Evolutionary conservation across 1,284 basidiomycete genomes (phyloP).

Genomic region (Mycosarcoma mackinlayi): DNA sequence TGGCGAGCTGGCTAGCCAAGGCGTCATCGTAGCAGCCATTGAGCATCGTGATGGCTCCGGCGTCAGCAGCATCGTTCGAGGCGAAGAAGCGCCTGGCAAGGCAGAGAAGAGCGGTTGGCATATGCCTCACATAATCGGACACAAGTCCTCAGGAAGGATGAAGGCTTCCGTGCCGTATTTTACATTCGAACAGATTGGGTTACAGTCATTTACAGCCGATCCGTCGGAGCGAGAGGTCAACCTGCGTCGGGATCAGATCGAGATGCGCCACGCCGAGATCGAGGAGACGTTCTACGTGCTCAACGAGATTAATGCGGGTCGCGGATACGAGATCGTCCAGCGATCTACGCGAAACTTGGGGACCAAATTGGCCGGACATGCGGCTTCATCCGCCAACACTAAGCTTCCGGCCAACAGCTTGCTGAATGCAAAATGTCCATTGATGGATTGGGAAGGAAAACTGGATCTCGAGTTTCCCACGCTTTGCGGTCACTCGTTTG

Average conservation of each 20-base stretch:
- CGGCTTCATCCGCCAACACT: background rate
- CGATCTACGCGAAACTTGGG: constrained; percentile 52
- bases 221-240: constrained; percentile 68
- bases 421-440: constrained; percentile 8
- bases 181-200: constrained; percentile 67
- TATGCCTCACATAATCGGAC: constrained; percentile 11
- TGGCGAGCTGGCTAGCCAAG: constrained; percentile 57
- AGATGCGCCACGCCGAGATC: constrained; percentile 71
- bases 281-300: constrained; percentile 69
- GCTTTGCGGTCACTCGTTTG: constrained; percentile 65
- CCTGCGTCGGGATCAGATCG: constrained; percentile 71
- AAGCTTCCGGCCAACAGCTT: constrained; percentile 13
- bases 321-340: constrained; percentile 51
- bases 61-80: constrained; percentile 68
- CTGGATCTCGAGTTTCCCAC: constrained; percentile 51
- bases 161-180: constrained; percentile 55
- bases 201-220: constrained; percentile 60
- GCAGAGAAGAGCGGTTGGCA: constrained; percentile 2
- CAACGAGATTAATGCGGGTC: constrained; percentile 62
- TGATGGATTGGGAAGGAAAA: constrained; percentile 53
- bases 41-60: constrained; percentile 72
- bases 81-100: constrained; percentile 33
- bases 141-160: constrained; percentile 17
- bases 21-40: constrained; percentile 70
- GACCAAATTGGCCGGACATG: constrained; percentile 39